A percentile compares a stretch with the other conserved stretches of the same genome.
Evolutionary conservation across 176 grass and related monocot genomes (phyloP).

Genomic region (Oryza australiensis): DNA sequence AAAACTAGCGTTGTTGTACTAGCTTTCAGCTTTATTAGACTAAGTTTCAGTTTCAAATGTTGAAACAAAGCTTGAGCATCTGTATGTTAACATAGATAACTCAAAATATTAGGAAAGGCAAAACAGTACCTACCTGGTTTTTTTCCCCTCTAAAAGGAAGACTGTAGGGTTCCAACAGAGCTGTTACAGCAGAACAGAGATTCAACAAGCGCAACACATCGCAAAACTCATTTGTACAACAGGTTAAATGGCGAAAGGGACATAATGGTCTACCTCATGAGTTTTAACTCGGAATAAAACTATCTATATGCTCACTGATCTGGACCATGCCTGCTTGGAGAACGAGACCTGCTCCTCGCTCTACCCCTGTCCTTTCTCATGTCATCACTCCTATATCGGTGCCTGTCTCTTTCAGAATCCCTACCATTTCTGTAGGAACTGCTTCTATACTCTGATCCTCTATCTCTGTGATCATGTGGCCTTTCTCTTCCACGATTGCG

Average conservation of each 20-base stretch:
- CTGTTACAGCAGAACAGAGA: conserved; percentile 77
- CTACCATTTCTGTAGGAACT: conserved; percentile 71
- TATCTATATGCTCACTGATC: conserved; percentile 61
- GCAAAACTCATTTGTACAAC: conserved; percentile 60
- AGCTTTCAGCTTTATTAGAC: conserved; percentile 60
- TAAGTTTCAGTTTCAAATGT: conserved; percentile 25
- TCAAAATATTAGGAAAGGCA: conserved; percentile 46
- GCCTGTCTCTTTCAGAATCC: conserved; percentile 59
- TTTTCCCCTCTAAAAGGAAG: conserved; percentile 71
- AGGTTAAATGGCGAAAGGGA: conserved; percentile 46
- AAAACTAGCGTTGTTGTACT: conserved; percentile 43
- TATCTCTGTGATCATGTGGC: conserved; percentile 52
- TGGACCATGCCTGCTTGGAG: conserved; percentile 70
- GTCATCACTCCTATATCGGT: conserved; percentile 59
- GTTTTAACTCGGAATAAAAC: conserved; percentile 58
- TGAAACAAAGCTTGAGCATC: conserved; percentile 42
- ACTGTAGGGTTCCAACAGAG: conserved; percentile 66
- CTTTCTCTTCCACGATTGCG: conserved; percentile 61
- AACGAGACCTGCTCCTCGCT: conserved; percentile 70
- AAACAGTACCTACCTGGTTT: conserved; percentile 75
- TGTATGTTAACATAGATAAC: conserved; percentile 37
- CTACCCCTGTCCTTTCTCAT: conserved; percentile 38
- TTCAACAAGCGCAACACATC: conserved; percentile 53
- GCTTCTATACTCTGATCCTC: conserved; percentile 52
- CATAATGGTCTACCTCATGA: conserved; percentile 86